A percentile compares a stretch with the other conserved stretches of the same genome.
These are phyloP conservation scores for Candida frijolesensis DNA, from an alignment of 1,139 yeast genomes.

Conservation along the genomic window DNA sequence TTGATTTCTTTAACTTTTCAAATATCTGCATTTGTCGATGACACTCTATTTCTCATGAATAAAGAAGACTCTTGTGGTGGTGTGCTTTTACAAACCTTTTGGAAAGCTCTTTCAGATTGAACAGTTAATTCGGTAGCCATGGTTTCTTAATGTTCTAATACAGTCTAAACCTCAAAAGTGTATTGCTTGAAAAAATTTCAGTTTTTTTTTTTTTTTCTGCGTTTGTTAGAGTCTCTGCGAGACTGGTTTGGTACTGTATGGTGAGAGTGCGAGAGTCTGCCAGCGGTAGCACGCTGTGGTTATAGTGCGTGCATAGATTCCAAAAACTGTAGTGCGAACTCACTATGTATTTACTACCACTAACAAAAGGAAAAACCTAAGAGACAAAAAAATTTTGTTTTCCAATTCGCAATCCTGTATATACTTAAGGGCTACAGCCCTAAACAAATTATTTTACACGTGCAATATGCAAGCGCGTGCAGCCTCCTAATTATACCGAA, in stretches of 20 bases:
- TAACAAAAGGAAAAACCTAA: neutral
- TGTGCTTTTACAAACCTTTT: conserved; percentile 74
- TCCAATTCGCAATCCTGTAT: neutral
- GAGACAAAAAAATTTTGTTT: too few species aligned
- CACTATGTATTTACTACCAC: neutral
- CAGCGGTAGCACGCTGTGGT: neutral
- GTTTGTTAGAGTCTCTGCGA: conserved; percentile 1
- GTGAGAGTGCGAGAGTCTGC: neutral
- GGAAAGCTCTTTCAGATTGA: conserved; percentile 99
- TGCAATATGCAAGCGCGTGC: neutral
- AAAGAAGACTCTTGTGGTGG: neutral
- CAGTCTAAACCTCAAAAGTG: conserved; percentile 4
- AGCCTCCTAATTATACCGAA: conserved; percentile 1
- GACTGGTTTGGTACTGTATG: conserved; percentile 2
- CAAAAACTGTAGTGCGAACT: neutral
- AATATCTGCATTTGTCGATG: neutral
- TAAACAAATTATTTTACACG: neutral
- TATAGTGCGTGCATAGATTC: neutral
- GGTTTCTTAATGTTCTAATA: conserved; percentile 31
- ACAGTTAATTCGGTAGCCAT: conserved; percentile 99
- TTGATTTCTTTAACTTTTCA: neutral
- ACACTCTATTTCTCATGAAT: neutral
- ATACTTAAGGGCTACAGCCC: conserved; percentile 2
- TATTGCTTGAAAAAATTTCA: conserved; percentile 17
- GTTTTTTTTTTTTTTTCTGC: conserved; percentile 7